These are phyloP conservation scores for Trypanosoma caninum DNA, from an alignment of 208 protist species.

Conservation along the genomic window DNA sequence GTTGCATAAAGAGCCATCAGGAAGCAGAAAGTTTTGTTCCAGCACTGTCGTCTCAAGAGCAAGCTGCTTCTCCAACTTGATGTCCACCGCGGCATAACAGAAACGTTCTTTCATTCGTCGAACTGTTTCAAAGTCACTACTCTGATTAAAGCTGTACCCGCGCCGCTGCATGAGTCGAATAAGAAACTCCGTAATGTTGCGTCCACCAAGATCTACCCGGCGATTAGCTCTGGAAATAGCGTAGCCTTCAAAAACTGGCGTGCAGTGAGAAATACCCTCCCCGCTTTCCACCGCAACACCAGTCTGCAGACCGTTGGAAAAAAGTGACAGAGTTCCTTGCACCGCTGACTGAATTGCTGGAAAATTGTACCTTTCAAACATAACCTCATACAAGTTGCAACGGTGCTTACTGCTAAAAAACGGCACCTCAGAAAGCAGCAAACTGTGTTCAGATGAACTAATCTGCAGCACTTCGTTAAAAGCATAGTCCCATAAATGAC, in stretches of 20 bases:
- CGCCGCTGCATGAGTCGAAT: slow-evolving; percentile 86
- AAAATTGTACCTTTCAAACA: slow-evolving; percentile 98
- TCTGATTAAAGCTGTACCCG: slow-evolving; percentile 92
- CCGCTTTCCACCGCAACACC: slow-evolving; percentile 98
- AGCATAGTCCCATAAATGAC: slow-evolving; percentile 95
- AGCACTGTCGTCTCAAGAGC: slow-evolving; percentile 69
- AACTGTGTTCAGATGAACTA: slow-evolving; percentile 29
- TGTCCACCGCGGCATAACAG: slow-evolving; percentile 86
- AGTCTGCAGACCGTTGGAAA: slow-evolving; percentile 94
- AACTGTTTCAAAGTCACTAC: slow-evolving; percentile 95
- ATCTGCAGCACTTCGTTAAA: slow-evolving; percentile 62
- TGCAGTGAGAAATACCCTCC: slow-evolving; percentile 98
- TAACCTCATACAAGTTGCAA: slow-evolving; percentile 84
- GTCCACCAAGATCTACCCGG: slow-evolving; percentile 95
- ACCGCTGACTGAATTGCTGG: slow-evolving; percentile 87
- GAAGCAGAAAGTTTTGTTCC: slow-evolving; percentile 60
- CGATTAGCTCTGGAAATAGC: slow-evolving; percentile 56
- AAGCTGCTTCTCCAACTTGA: slow-evolving; percentile 89
- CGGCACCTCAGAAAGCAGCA: slow-evolving; percentile 97
- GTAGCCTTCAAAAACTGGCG: slow-evolving; percentile 97
- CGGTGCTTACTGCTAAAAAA: slow-evolving; percentile 93
- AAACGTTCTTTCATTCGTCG: slow-evolving; percentile 95
- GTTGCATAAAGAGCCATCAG: slow-evolving; percentile 92
- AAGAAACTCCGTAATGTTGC: slow-evolving; percentile 96
- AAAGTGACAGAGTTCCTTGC: slow-evolving; percentile 94